phyloP scores from a whole-genome alignment of 1,284 basidiomycete species.

The Cryptococcus floricola region DNA sequence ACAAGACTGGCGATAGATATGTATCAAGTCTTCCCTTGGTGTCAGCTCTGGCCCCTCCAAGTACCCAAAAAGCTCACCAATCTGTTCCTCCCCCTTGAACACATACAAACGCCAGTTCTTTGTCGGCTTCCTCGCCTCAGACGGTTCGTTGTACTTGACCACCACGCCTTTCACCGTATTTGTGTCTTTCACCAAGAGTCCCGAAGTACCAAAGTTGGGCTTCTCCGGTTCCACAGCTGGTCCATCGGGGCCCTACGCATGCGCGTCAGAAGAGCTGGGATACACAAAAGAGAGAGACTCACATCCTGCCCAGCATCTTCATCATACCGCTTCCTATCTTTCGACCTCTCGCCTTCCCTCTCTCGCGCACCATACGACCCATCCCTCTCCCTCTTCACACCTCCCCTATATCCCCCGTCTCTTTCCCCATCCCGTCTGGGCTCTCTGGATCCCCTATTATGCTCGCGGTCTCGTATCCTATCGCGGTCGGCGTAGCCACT shows the following conservation, averaged over 20 bases:
- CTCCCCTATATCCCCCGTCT: neutral
- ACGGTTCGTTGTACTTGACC: conserved; percentile 97
- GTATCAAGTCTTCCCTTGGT: conserved; percentile 67
- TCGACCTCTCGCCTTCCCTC: conserved; percentile 38
- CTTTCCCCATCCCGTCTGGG: conserved; percentile 5
- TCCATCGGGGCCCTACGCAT: conserved; percentile 5
- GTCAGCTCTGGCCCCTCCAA: neutral
- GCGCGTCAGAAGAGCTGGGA: neutral
- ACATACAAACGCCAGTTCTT: conserved; percentile 93
- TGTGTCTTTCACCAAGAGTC: conserved; percentile 89
- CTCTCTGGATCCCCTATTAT: conserved; percentile 1
- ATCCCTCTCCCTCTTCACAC: neutral
- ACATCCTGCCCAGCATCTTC: conserved; percentile 25
- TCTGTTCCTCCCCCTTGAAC: conserved; percentile 90
- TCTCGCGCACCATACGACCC: conserved; percentile 24
- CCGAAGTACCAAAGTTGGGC: conserved; percentile 84
- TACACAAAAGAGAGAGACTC: conserved; percentile 7
- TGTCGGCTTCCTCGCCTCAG: conserved; percentile 88
- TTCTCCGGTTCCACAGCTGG: conserved; percentile 45
- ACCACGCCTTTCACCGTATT: conserved; percentile 84
- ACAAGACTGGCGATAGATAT: conserved; percentile 86
- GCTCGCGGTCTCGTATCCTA: no score
- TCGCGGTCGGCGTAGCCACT: neutral
- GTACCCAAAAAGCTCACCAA: conserved; percentile 61
- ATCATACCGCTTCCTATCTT: conserved; percentile 40